Evolutionary conservation across 139 green algal genomes (phyloP).

Genomic region (Gonium pectorale): DNA sequence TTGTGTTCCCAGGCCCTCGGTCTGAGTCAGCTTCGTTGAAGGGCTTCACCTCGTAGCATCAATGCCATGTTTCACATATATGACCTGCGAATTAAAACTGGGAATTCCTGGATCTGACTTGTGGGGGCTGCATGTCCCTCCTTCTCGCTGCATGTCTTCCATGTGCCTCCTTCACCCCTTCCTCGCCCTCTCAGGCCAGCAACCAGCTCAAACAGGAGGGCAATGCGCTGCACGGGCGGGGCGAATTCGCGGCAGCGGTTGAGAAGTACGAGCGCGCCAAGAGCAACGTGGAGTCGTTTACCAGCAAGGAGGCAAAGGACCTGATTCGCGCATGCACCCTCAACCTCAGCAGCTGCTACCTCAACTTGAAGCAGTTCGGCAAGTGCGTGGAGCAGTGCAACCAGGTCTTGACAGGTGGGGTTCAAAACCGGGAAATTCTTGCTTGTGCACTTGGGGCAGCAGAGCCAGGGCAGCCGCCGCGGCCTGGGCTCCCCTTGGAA

Average conservation of each 20-base stretch:
- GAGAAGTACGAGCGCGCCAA: constrained; percentile 73
- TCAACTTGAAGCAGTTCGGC: constrained; percentile 62
- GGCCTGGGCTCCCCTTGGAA: no score
- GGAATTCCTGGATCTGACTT: no score
- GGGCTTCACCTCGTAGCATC: no score
- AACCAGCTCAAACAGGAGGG: constrained; percentile 69
- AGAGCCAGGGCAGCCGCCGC: no score
- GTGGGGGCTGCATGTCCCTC: no score
- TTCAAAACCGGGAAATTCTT: no score
- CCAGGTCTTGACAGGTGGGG: constrained; percentile 60
- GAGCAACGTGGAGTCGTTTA: constrained; percentile 54
- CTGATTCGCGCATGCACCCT: constrained; percentile 63
- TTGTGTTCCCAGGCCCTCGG: no score
- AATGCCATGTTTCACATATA: no score
- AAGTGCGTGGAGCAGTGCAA: constrained; percentile 63
- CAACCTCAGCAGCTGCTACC: constrained; percentile 72
- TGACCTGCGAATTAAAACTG: no score
- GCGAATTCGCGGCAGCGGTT: constrained; percentile 47
- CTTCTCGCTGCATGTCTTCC: not conserved
- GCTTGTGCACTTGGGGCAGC: no score
- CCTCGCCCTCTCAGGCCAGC: constrained; percentile 48
- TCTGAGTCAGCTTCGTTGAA: no score
- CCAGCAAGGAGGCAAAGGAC: constrained; percentile 38
- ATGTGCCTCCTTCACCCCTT: not conserved
- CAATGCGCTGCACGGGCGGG: constrained; percentile 60